Evolutionary conservation across 768 basidiomycete species (phyloP).

Genomic region (Crepidotus variabilis): DNA sequence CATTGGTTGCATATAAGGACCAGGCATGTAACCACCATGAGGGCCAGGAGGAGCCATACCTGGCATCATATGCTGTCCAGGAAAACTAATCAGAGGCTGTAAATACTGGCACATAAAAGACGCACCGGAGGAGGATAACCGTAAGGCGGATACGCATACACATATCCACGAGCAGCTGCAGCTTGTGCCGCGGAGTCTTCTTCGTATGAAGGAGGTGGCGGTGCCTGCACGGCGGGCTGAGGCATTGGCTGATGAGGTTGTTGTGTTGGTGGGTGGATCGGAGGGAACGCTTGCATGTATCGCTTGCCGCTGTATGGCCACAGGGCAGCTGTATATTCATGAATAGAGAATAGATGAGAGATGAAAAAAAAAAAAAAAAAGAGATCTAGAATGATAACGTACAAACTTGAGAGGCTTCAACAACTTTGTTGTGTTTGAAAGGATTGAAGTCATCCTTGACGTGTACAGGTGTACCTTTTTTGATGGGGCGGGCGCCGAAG

Average conservation of each 20-base stretch:
- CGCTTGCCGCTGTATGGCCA: conserved; percentile 94
- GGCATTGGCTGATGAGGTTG: conserved; percentile 64
- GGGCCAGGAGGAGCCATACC: conserved; percentile 78
- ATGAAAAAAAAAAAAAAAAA: neutral
- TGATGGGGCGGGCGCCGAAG: conserved; percentile 78
- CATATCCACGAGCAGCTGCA: conserved; percentile 54
- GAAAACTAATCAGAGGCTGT: neutral
- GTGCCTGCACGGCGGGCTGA: conserved; percentile 63
- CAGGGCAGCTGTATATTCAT: conserved; percentile 45
- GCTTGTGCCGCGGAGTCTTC: conserved; percentile 67
- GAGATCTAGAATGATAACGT: conserved; percentile 26
- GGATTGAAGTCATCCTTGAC: conserved; percentile 98
- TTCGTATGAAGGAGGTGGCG: conserved; percentile 75
- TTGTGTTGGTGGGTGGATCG: conserved; percentile 53
- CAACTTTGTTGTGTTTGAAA: conserved; percentile 84
- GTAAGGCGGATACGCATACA: conserved; percentile 77
- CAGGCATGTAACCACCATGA: conserved; percentile 75
- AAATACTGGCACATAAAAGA: conserved; percentile 8
- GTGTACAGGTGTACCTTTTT: conserved; percentile 73
- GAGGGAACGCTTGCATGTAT: conserved; percentile 74
- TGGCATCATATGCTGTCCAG: conserved; percentile 72
- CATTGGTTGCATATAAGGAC: conserved; percentile 83
- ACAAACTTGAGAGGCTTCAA: conserved; percentile 73
- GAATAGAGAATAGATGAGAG: conserved; percentile 3
- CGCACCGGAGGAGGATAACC: conserved; percentile 72